phyloP scores from a whole-genome alignment of 2,329 filamentous ascomycete species.

The Phialemoniopsis sp. region DNA sequence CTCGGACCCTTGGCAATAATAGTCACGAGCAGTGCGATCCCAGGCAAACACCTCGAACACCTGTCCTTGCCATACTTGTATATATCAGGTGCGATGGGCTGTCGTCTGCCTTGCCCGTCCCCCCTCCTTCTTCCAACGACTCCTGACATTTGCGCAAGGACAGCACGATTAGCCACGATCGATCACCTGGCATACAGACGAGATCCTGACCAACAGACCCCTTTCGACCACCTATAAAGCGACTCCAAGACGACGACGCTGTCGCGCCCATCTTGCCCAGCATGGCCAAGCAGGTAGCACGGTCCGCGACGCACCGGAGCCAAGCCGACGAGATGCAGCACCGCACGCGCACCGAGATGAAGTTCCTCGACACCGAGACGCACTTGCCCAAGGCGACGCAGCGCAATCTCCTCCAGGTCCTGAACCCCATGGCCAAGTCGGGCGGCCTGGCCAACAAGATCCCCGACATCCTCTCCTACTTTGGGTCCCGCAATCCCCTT shows the following conservation, averaged over 20 bases:
- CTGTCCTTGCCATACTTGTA: no score
- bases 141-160: background rate
- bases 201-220: background rate
- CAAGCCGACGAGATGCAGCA: constrained; percentile 38
- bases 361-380: constrained; percentile 47
- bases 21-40: no score
- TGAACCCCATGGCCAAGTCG: constrained; percentile 15
- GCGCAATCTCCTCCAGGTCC: constrained; percentile 22
- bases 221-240: background rate
- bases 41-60: no score
- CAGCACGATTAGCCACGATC: background rate
- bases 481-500: constrained; percentile 53
- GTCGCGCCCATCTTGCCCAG: background rate
- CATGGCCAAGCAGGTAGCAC: background rate
- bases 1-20: no score
- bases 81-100: background rate
- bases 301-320: constrained; percentile 1
- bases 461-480: constrained; percentile 41
- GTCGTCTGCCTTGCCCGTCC: background rate
- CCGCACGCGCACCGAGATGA: constrained; percentile 41
- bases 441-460: constrained; percentile 16
- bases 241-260: background rate
- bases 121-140: background rate
- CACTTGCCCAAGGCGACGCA: constrained; percentile 30
- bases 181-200: background rate